phyloP scores from a whole-genome alignment of 176 grass and related monocot genomes.

The Cymbopogon citratus region DNA sequence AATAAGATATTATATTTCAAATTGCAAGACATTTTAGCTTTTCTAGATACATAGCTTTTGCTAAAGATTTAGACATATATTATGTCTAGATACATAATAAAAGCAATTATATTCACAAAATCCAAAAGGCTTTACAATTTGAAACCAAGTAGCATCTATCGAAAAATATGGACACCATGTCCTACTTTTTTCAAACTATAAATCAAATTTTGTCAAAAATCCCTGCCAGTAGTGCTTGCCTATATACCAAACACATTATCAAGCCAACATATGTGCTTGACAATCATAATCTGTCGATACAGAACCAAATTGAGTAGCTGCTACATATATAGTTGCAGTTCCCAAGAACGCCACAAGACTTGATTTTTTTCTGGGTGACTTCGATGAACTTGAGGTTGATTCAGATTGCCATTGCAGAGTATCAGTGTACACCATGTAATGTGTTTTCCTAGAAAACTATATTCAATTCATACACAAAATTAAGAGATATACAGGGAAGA shows the following conservation, averaged over 20 bases:
- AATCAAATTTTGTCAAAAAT: neutral
- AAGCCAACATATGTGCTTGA: neutral
- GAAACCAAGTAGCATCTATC: no score
- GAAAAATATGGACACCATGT: neutral
- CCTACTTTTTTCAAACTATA: neutral
- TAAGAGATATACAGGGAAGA: conserved; percentile 4
- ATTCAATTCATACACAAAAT: conserved; percentile 22
- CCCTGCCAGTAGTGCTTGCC: neutral
- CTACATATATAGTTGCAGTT: neutral
- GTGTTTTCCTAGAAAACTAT: neutral
- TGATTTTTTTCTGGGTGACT: neutral
- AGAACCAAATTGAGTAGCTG: neutral
- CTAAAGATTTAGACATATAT: no score
- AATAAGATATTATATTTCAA: neutral
- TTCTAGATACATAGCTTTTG: no score
- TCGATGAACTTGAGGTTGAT: neutral
- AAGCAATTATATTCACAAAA: no score
- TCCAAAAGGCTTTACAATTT: no score
- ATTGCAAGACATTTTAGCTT: no score
- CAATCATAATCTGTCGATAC: neutral
- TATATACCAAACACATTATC: neutral
- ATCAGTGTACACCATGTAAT: neutral
- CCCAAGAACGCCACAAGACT: neutral
- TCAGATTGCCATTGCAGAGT: neutral
- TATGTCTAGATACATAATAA: no score